These are phyloP conservation scores for Atkinsonella hypoxylon DNA, from an alignment of 2,329 filamentous ascomycete species.

Conservation along the genomic window DNA sequence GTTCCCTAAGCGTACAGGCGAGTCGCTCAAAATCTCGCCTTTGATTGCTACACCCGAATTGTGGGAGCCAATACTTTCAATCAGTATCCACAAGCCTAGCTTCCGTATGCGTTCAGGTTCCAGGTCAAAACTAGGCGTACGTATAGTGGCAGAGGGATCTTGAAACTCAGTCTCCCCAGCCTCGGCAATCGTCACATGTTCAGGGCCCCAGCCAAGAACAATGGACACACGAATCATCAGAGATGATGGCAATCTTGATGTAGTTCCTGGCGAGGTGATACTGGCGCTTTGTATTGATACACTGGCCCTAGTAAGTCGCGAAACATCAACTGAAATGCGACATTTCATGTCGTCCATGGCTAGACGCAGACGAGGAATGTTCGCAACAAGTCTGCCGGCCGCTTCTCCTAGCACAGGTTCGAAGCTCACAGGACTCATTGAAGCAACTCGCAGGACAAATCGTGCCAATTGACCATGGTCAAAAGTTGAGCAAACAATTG, in stretches of 20 bases:
- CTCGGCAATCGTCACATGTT: conserved; percentile 50
- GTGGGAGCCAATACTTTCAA: conserved; percentile 62
- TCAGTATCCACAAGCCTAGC: conserved; percentile 63
- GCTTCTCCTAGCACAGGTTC: conserved; percentile 56
- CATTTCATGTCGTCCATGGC: conserved; percentile 25
- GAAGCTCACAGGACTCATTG: conserved; percentile 43
- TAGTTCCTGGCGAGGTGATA: conserved; percentile 13
- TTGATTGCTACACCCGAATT: conserved; percentile 31
- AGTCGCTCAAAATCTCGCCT: conserved; percentile 40
- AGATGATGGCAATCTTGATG: conserved; percentile 28
- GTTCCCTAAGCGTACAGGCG: conserved; percentile 27
- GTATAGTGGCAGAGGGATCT: conserved; percentile 52
- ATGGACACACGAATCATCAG: conserved; percentile 56
- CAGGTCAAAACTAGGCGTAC: conserved; percentile 64
- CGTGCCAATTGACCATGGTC: conserved; percentile 64
- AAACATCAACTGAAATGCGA: conserved; percentile 26
- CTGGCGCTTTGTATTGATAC: conserved; percentile 20
- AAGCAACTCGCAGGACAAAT: conserved; percentile 66
- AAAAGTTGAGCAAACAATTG: conserved; percentile 82
- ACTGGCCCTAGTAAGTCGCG: conserved; percentile 45
- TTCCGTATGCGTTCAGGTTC: conserved; percentile 45
- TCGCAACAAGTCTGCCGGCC: conserved; percentile 58
- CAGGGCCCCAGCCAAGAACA: conserved; percentile 59
- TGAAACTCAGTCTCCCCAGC: conserved; percentile 65
- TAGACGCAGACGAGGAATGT: conserved; percentile 45